A percentile compares a stretch with the other conserved stretches of the same genome.
phyloP scores from a whole-genome alignment of 768 basidiomycete genomes.

The Mycena vitilis region DNA sequence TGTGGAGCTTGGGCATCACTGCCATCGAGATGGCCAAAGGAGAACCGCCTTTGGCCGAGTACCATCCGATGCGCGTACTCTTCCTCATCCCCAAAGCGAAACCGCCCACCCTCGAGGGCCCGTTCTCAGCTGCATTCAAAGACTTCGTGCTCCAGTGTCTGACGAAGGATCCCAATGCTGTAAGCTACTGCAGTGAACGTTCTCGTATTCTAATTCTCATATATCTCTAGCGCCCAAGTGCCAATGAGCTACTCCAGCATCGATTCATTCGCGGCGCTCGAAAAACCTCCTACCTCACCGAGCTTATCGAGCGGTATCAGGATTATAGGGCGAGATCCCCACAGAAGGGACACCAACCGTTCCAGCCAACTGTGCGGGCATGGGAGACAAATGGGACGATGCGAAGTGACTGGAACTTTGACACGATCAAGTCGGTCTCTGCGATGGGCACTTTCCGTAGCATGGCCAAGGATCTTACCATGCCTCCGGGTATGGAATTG shows the following conservation, averaged over 20 bases:
- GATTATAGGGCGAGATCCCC: slow-evolving; percentile 77
- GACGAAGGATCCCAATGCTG: slow-evolving; percentile 89
- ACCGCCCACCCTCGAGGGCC: slow-evolving; percentile 88
- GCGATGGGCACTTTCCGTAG: slow-evolving; percentile 84
- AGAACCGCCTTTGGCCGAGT: slow-evolving; percentile 95
- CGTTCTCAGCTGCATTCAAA: slow-evolving; percentile 88
- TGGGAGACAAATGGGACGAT: slow-evolving; percentile 84
- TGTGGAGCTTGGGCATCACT: slow-evolving; percentile 98
- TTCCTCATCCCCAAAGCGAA: slow-evolving; percentile 98
- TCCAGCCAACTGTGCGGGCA: slow-evolving; percentile 67
- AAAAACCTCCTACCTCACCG: slow-evolving; percentile 85
- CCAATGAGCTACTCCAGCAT: slow-evolving; percentile 93
- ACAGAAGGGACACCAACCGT: slow-evolving; percentile 63
- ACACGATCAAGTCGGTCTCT: slow-evolving; percentile 78
- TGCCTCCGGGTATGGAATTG: slow-evolving; percentile 66
- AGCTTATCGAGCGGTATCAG: slow-evolving; percentile 89
- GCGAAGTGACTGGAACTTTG: slow-evolving; percentile 96
- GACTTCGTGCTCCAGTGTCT: slow-evolving; percentile 92
- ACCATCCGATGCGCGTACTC: slow-evolving; percentile 98
- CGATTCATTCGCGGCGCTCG: slow-evolving; percentile 89
- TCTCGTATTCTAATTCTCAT: slow-evolving; percentile 31
- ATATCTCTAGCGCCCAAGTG: slow-evolving; percentile 80
- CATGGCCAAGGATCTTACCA: slow-evolving; percentile 72
- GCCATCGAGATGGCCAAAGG: slow-evolving; percentile 99
- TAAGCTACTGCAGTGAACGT: slow-evolving; percentile 49